These are phyloP conservation scores for Clavariopsis aquatica DNA, from an alignment of 495 filamentous ascomycete species.

Conservation along the genomic window DNA sequence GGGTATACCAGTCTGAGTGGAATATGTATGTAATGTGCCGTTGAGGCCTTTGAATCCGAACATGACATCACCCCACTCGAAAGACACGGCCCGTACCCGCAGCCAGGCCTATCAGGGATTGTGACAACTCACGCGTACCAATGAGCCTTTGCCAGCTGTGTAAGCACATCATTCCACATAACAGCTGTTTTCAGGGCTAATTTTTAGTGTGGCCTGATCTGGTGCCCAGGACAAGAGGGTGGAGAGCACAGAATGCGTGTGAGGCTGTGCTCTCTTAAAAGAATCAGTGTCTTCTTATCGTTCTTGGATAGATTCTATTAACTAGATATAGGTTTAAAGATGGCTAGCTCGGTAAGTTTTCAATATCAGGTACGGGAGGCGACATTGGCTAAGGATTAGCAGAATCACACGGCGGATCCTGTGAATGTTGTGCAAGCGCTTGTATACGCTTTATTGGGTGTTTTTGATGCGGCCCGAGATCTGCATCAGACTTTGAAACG, in stretches of 20 bases:
- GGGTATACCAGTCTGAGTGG: not conserved
- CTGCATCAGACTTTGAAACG: slow-evolving; percentile 23
- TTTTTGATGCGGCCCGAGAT: slow-evolving; percentile 33
- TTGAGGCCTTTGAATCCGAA: slow-evolving; percentile 2
- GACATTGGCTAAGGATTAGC: slow-evolving; percentile 12
- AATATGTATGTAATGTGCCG: slow-evolving; percentile 5
- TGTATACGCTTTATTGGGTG: slow-evolving; percentile 26
- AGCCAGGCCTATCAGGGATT: slow-evolving; percentile 20
- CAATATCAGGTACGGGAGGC: not conserved
- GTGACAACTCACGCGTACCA: slow-evolving; percentile 6
- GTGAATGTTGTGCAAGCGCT: slow-evolving; percentile 32
- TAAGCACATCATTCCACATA: slow-evolving; percentile 25
- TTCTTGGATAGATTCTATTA: slow-evolving; percentile 6
- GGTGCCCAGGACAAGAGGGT: slow-evolving; percentile 15
- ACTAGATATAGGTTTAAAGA: slow-evolving; percentile 13
- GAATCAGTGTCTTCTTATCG: slow-evolving; percentile 13
- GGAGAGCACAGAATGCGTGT: not conserved
- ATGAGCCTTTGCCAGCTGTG: slow-evolving; percentile 34
- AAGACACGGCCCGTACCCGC: slow-evolving; percentile 12
- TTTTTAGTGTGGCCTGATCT: slow-evolving; percentile 19
- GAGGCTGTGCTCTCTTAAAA: slow-evolving; percentile 9
- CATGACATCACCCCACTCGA: slow-evolving; percentile 23
- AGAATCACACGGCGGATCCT: slow-evolving; percentile 27
- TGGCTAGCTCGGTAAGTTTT: slow-evolving; percentile 24
- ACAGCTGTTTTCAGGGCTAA: not conserved